phyloP scores from a whole-genome alignment of 805 yeast genomes.

The Candida ipomoeae region DNA sequence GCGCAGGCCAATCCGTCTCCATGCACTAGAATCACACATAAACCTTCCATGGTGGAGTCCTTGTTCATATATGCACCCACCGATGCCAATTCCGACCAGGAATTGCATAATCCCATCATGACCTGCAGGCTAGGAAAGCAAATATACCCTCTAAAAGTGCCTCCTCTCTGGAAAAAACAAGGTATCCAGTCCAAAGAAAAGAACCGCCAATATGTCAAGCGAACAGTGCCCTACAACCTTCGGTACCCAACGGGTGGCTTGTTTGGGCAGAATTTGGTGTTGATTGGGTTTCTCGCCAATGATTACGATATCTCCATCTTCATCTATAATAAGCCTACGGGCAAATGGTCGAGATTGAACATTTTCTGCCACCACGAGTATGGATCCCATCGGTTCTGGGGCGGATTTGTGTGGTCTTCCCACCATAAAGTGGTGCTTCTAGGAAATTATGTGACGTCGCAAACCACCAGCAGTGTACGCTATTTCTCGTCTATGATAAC shows the following conservation, averaged over 20 bases:
- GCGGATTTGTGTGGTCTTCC: slow-evolving; percentile 69
- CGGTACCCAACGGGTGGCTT: slow-evolving; percentile 56
- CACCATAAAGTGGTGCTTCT: slow-evolving; percentile 67
- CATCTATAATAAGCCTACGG: slow-evolving; percentile 50
- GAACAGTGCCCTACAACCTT: slow-evolving; percentile 45
- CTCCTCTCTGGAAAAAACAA: slow-evolving; percentile 29
- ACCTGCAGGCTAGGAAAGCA: slow-evolving; percentile 34
- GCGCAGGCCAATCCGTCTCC: background rate
- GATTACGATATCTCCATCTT: slow-evolving; percentile 46
- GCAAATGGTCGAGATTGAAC: slow-evolving; percentile 62
- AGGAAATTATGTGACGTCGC: slow-evolving; percentile 48
- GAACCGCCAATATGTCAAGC: slow-evolving; percentile 5
- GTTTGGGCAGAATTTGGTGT: slow-evolving; percentile 63
- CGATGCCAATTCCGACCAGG: slow-evolving; percentile 9
- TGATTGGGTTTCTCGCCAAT: slow-evolving; percentile 54
- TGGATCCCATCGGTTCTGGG: slow-evolving; percentile 59
- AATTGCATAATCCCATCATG: slow-evolving; percentile 27
- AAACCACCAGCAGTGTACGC: slow-evolving; percentile 44
- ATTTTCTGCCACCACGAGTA: slow-evolving; percentile 48
- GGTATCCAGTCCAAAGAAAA: slow-evolving; percentile 1
- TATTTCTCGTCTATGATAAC: slow-evolving; percentile 47
- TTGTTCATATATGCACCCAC: slow-evolving; percentile 35
- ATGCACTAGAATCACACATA: background rate
- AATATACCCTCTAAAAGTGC: slow-evolving; percentile 27
- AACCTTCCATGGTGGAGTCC: slow-evolving; percentile 16